A percentile compares a stretch with the other conserved stretches of the same genome.
phyloP scores from a whole-genome alignment of 2,329 filamentous ascomycete genomes.

The Sporothrix curviconia region DNA sequence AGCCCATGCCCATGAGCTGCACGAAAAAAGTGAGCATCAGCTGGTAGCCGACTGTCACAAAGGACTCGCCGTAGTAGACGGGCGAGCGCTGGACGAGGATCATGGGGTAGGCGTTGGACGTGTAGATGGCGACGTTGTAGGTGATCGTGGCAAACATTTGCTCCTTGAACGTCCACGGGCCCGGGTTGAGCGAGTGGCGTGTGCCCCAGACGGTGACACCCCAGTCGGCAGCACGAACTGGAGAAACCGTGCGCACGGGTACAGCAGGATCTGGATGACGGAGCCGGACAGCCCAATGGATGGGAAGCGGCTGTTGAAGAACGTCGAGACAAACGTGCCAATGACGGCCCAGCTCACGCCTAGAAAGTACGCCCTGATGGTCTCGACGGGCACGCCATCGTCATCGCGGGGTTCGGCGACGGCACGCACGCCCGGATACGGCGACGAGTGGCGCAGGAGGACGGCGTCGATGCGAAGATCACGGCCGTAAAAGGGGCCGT shows the following conservation, averaged over 20 bases:
- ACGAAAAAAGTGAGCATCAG: conserved; percentile 35
- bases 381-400: conserved; percentile 32
- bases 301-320: conserved; percentile 36
- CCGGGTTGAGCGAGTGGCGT: conserved; percentile 34
- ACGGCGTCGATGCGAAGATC: conserved; percentile 36
- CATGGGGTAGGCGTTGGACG: conserved; percentile 31
- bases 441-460: conserved; percentile 35
- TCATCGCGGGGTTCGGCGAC: conserved; percentile 34
- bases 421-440: conserved; percentile 37
- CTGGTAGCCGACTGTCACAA: conserved; percentile 35
- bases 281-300: conserved; percentile 30
- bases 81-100: conserved; percentile 29
- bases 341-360: conserved; percentile 35
- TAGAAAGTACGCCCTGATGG: conserved; percentile 36
- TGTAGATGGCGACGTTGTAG: conserved; percentile 31
- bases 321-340: conserved; percentile 34
- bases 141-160: conserved; percentile 38
- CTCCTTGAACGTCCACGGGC: conserved; percentile 37
- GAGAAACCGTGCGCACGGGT: conserved; percentile 39
- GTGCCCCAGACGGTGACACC: conserved; percentile 36
- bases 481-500: conserved; percentile 36
- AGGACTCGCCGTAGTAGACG: conserved; percentile 37
- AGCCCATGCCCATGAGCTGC: conserved; percentile 38
- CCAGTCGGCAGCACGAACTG: conserved; percentile 38
- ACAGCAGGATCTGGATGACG: conserved; percentile 41